Base-by-base conservation (phyloP, 2,329 filamentous ascomycete genomes). In the Cladosporium sphaerospermum region DNA sequence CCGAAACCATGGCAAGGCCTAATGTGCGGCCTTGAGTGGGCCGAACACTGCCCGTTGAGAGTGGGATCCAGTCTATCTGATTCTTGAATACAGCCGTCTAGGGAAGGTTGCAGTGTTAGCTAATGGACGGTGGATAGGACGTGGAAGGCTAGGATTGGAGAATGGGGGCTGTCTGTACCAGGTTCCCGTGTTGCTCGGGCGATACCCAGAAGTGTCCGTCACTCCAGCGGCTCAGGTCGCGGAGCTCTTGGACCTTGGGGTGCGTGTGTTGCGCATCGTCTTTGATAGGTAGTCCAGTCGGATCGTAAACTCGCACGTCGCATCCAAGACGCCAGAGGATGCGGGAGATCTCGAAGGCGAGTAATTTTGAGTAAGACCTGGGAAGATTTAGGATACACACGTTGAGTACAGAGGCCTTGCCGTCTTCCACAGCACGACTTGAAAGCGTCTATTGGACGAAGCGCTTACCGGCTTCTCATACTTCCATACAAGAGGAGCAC, bases 41-140 rank as follows among this genome's bases (percentile, higher is more conserved):
- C 0, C 83, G 78, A 0, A 86, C 78, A 7, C 78, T 79, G 23
- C 83, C 82, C 0, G 78, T 78, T 1, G 72, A 76, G 0, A 86
- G 70, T 0, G 83, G 83, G 36, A 86, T 83, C 83, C 83, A 86
- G 65, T 86, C 83, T 45, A 86, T 85, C 58, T 86, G 82, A 58
- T 84, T 83, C 58, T 86, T 85, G 73, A 86, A 86, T 0, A 85
- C 78, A 3, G 76, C 81, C 0, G 82, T 85, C 73, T 79, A 45
- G 13, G 19, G 3, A 40, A 13, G 37, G 2, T 14, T n/a, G 37
- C 9, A 49, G 49, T 14, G 37, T 37, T 9, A n/a, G 16, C 23
- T 19, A 14, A 19, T n/a, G 36, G n/a, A 49, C 45, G 3, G 31
- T 42, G 9, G 39, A 42, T 16, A 9, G n/a, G 39, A 42, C n/a